phyloP scores from a whole-genome alignment of 2,329 filamentous ascomycete species.

The Aspergillus caelatus region DNA sequence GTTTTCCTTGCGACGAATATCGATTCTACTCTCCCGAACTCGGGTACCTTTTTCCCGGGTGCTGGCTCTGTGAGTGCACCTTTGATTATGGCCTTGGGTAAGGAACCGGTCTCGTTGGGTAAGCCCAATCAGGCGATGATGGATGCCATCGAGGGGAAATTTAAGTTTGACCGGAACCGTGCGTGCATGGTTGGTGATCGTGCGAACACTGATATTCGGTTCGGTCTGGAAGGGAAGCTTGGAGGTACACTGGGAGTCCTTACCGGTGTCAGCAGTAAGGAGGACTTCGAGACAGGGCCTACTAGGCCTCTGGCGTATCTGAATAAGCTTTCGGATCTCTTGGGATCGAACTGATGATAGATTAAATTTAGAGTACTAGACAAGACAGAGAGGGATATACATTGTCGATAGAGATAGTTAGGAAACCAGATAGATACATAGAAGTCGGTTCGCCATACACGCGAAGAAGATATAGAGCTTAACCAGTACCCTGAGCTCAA shows the following conservation, averaged over 20 bases:
- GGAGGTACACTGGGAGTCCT: constrained; percentile 90
- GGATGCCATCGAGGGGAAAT: constrained; percentile 97
- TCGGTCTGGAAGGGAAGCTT: constrained; percentile 86
- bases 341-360: constrained; percentile 30
- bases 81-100: constrained; percentile 69
- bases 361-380: neutral
- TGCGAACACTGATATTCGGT: constrained; percentile 92
- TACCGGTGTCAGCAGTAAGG: constrained; percentile 81
- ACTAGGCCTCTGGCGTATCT: constrained; percentile 82
- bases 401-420: constrained; percentile 7
- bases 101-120: constrained; percentile 76
- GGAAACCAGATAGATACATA: neutral
- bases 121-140: constrained; percentile 99
- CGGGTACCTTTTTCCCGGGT: constrained; percentile 83
- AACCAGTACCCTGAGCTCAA: neutral
- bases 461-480: neutral
- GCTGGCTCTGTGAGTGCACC: constrained; percentile 82
- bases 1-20: constrained; percentile 90
- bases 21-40: constrained; percentile 84
- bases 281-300: constrained; percentile 76
- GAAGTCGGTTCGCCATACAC: neutral
- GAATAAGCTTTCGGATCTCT: constrained; percentile 79
- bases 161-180: constrained; percentile 77
- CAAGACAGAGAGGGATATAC: neutral
- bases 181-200: constrained; percentile 97